A percentile compares a stretch with the other conserved stretches of the same genome.
These are phyloP conservation scores for Botrytis aclada DNA, from an alignment of 2,329 filamentous ascomycete genomes.

Conservation along the genomic window DNA sequence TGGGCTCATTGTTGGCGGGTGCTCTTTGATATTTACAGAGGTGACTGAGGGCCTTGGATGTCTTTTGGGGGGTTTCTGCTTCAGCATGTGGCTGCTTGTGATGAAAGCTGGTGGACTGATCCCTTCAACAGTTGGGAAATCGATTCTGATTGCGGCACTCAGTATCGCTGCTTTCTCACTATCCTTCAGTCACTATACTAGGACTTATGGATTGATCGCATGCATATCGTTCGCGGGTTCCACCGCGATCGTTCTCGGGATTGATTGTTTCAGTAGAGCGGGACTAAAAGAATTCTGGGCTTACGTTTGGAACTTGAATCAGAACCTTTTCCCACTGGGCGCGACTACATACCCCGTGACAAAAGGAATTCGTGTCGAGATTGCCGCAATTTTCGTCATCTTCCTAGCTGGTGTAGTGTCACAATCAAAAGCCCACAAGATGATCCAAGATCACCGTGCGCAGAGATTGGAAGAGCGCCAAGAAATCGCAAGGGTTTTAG, in stretches of 20 bases:
- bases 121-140: constrained; percentile 56
- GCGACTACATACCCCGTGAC: constrained; percentile 81
- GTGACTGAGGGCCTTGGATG: constrained; percentile 76
- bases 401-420: constrained; percentile 74
- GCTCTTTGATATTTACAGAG: constrained; percentile 76
- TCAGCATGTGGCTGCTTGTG: constrained; percentile 72
- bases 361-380: constrained; percentile 80
- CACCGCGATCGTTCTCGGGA: constrained; percentile 74
- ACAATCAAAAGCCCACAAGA: constrained; percentile 81
- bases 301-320: constrained; percentile 83
- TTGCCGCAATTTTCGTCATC: constrained; percentile 73
- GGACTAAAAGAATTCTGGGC: constrained; percentile 96
- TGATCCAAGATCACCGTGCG: constrained; percentile 63
- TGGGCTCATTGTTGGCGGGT: constrained; percentile 68
- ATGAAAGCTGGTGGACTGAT: constrained; percentile 75
- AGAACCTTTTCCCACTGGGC: constrained; percentile 72
- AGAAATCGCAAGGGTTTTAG: constrained; percentile 52
- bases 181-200: constrained; percentile 75
- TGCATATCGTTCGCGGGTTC: constrained; percentile 79
- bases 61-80: constrained; percentile 37
- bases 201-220: constrained; percentile 72
- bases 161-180: constrained; percentile 66
- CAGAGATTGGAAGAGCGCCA: constrained; percentile 50
- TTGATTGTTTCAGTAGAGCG: constrained; percentile 87
- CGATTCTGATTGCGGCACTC: constrained; percentile 73